Percentiles rank a stretch among this genome's conserved stretches.
Evolutionary conservation across 148 eudicot genomes (phyloP).

Genomic region (Rhododendron henanense): DNA sequence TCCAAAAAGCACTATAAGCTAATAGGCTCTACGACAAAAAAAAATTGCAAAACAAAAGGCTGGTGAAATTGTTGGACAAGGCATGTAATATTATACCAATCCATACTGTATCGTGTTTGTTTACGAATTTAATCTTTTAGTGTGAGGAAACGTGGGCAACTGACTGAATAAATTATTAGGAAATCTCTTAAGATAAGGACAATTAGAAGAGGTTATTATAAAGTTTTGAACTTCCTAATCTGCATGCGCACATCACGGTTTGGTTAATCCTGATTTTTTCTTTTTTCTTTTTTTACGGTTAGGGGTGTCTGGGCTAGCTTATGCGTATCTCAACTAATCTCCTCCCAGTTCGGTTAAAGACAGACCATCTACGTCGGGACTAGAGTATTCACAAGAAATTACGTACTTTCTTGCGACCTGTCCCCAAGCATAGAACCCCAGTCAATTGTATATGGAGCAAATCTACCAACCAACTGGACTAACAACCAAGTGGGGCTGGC

Average conservation of each 20-base stretch:
- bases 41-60: not conserved
- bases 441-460: too few relatives aligned
- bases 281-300: too few relatives aligned
- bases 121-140: not conserved
- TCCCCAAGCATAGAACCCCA: too few relatives aligned
- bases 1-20: too few relatives aligned
- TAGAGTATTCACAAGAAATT: too few relatives aligned
- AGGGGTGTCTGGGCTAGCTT: too few relatives aligned
- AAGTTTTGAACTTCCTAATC: not conserved
- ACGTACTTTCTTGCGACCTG: too few relatives aligned
- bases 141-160: constrained; percentile 12
- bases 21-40: not conserved
- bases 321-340: too few relatives aligned
- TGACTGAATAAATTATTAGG: not conserved
- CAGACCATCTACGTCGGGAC: too few relatives aligned
- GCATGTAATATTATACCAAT: not conserved
- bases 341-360: too few relatives aligned
- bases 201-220: not conserved
- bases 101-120: not conserved
- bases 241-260: not conserved
- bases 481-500: too few relatives aligned
- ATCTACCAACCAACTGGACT: too few relatives aligned
- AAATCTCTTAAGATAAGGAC: not conserved
- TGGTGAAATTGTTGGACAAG: not conserved
- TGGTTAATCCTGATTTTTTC: not conserved